A percentile compares a stretch with the other conserved stretches of the same genome.
phyloP scores from a whole-genome alignment of 345 rosid genomes.

The Gossypium rotundifolium region DNA sequence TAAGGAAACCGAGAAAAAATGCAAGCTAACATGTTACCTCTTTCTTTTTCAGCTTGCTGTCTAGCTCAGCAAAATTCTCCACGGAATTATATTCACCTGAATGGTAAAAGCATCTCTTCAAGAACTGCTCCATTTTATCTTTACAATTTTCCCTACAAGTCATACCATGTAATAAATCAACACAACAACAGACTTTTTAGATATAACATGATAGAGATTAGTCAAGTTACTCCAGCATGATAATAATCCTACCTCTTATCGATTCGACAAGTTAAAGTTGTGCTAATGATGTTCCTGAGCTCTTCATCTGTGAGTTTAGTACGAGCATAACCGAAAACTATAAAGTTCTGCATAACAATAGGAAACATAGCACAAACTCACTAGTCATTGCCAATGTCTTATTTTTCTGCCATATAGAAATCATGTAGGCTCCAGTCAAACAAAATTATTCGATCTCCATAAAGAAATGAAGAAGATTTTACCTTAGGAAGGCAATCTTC shows the following conservation, averaged over 20 bases:
- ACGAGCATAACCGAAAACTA: slow-evolving; percentile 77
- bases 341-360: slow-evolving; percentile 42
- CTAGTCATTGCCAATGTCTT: neutral
- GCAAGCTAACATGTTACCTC: slow-evolving; percentile 37
- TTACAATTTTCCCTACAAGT: slow-evolving; percentile 68
- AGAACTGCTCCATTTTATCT: slow-evolving; percentile 76
- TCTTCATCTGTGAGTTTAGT: slow-evolving; percentile 68
- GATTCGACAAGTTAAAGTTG: slow-evolving; percentile 76
- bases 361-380: neutral
- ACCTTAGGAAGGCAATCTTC: slow-evolving; percentile 81
- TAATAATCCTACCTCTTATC: slow-evolving; percentile 52
- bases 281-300: slow-evolving; percentile 67
- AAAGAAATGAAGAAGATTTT: neutral
- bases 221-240: neutral
- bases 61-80: slow-evolving; percentile 63
- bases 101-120: slow-evolving; percentile 77
- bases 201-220: neutral
- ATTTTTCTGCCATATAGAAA: neutral
- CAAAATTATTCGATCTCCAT: neutral
- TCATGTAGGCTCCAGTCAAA: neutral
- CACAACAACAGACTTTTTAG: neutral
- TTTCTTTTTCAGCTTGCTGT: slow-evolving; percentile 66
- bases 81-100: slow-evolving; percentile 74
- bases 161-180: neutral
- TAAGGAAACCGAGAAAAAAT: neutral